Conservation (phyloP, 106 monocot species). For the Phalaenopsis aphrodite region DNA sequence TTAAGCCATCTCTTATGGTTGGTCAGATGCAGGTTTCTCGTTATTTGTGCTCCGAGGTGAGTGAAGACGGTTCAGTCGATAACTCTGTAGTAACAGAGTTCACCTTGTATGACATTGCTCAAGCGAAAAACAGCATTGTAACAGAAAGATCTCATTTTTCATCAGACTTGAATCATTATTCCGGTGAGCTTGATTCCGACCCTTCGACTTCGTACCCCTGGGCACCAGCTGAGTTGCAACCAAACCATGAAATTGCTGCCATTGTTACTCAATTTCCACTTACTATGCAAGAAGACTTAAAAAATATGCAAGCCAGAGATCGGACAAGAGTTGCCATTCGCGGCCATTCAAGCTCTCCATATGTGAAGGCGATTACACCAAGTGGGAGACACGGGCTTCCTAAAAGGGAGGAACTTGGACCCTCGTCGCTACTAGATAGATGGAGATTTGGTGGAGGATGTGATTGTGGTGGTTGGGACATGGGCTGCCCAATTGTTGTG, state of each 20-base stretch:
- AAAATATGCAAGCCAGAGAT: constrained; percentile 9
- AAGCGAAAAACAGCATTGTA: constrained; percentile 40
- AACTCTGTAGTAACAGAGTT: constrained; percentile 66
- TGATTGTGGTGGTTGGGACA: constrained; percentile 99
- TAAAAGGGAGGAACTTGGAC: constrained; percentile 36
- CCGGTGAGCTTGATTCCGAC: constrained; percentile 19
- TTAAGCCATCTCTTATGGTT: constrained; percentile 33
- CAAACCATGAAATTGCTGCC: constrained; percentile 60
- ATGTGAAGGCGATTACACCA: constrained; percentile 39
- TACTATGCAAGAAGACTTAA: constrained; percentile 23
- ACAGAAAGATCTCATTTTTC: constrained; percentile 16
- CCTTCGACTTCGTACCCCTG: constrained; percentile 47
- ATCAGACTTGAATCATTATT: constrained; percentile 22
- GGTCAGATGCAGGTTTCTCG: constrained; percentile 97
- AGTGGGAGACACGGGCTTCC: constrained; percentile 65
- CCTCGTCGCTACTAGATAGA: constrained; percentile 75
- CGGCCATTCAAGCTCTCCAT: neutral
- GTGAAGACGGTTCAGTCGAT: constrained; percentile 31
- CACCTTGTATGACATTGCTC: constrained; percentile 66
- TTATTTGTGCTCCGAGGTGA: constrained; percentile 70
- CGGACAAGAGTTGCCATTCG: neutral
- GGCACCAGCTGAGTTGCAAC: constrained; percentile 38
- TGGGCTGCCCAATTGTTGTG: constrained; percentile 76
- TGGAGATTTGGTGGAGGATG: constrained; percentile 83
- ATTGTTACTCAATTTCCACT: constrained; percentile 53